These are phyloP conservation scores for Paecilomyces fulvus DNA, from an alignment of 2,329 filamentous ascomycete species.

Conservation along the genomic window DNA sequence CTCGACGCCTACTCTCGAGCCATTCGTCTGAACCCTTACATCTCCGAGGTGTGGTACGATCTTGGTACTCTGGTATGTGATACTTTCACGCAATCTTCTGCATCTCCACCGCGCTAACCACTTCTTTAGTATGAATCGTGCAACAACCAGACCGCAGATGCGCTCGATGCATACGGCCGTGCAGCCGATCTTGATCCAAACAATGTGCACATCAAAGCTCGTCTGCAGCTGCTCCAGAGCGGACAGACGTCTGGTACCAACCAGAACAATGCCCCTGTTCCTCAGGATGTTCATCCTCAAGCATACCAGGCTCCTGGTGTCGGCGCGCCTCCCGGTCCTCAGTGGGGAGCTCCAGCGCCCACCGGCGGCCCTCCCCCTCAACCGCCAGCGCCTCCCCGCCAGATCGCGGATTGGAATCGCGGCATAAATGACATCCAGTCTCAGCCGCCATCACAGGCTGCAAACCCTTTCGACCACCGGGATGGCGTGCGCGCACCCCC, in stretches of 20 bases:
- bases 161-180: slow-evolving; percentile 87
- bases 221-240: slow-evolving; percentile 78
- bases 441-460: slow-evolving; percentile 46
- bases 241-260: slow-evolving; percentile 56
- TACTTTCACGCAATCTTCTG: neutral
- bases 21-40: slow-evolving; percentile 93
- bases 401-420: slow-evolving; percentile 53
- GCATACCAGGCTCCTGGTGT: slow-evolving; percentile 80
- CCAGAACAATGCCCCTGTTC: slow-evolving; percentile 57
- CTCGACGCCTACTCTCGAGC: slow-evolving; percentile 95
- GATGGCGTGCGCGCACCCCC: slow-evolving; percentile 62
- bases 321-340: slow-evolving; percentile 73
- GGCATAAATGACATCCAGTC: slow-evolving; percentile 70
- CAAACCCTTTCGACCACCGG: slow-evolving; percentile 74
- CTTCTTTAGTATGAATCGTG: slow-evolving; percentile 78
- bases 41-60: slow-evolving; percentile 99
- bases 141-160: slow-evolving; percentile 97
- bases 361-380: slow-evolving; percentile 41
- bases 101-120: slow-evolving; percentile 21
- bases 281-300: slow-evolving; percentile 92
- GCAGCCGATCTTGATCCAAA: slow-evolving; percentile 87
- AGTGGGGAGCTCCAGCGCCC: slow-evolving; percentile 72
- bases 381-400: slow-evolving; percentile 57
- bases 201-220: slow-evolving; percentile 94
- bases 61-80: slow-evolving; percentile 79